A percentile compares a stretch with the other conserved stretches of the same genome.
Evolutionary conservation across 257 asterid species (phyloP).

Genomic region (Hygrophila difformis): DNA sequence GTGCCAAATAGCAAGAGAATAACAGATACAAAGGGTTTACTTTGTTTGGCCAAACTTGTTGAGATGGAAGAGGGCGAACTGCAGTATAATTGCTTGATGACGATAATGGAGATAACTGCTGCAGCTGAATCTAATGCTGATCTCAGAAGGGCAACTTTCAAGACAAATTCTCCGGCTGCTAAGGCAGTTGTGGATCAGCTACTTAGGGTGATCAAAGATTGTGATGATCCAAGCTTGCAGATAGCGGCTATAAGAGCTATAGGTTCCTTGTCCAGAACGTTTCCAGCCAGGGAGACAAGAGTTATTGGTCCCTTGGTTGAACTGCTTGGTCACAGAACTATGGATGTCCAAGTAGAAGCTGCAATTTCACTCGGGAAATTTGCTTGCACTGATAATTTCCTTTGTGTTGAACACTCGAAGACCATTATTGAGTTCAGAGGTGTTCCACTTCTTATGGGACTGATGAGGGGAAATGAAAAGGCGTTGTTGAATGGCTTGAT

Average conservation of each 20-base stretch:
- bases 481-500: constrained; percentile 41
- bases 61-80: constrained; percentile 62
- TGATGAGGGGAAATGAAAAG: constrained; percentile 46
- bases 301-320: constrained; percentile 43
- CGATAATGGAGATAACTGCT: constrained; percentile 66
- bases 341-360: constrained; percentile 56
- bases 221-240: constrained; percentile 25
- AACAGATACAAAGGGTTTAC: constrained; percentile 71
- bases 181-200: constrained; percentile 85
- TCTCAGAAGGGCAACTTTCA: constrained; percentile 62
- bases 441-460: constrained; percentile 38
- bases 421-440: constrained; percentile 61
- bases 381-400: constrained; percentile 51
- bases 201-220: constrained; percentile 44
- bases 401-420: constrained; percentile 52
- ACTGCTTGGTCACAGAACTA: constrained; percentile 45
- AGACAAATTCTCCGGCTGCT: constrained; percentile 69
- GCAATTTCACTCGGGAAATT: constrained; percentile 60
- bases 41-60: constrained; percentile 69
- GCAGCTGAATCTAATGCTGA: constrained; percentile 67
- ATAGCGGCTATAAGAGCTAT: constrained; percentile 48
- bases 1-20: constrained; percentile 56
- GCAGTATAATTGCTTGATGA: constrained; percentile 57
- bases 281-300: constrained; percentile 73
- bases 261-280: constrained; percentile 65